Evolutionary conservation across 257 asterid species (phyloP).

Genomic region (Linderniella brevidens): DNA sequence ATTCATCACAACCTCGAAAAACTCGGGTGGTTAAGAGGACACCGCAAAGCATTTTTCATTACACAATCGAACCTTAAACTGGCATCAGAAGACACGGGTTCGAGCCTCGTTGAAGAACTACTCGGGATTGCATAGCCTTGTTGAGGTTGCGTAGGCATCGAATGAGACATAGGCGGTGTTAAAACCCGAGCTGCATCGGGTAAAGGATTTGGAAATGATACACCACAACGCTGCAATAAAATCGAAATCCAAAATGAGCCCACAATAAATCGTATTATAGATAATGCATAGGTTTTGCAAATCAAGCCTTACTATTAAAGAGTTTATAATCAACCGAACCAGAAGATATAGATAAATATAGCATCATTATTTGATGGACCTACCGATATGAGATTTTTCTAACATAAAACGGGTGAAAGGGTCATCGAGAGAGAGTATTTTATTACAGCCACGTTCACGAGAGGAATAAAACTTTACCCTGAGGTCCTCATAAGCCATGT

Average conservation of each 20-base stretch:
- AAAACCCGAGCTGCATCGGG: constrained; percentile 51
- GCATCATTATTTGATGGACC: too few relatives aligned
- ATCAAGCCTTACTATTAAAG: too few relatives aligned
- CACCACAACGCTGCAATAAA: constrained; percentile 42
- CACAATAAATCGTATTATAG: too few relatives aligned
- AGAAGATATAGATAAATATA: too few relatives aligned
- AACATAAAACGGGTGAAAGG: too few relatives aligned
- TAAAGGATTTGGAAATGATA: constrained; percentile 49
- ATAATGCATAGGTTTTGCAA: too few relatives aligned
- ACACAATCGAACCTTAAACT: constrained; percentile 35
- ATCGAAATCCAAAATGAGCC: too few relatives aligned
- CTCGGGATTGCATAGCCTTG: constrained; percentile 86
- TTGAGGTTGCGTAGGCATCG: constrained; percentile 37
- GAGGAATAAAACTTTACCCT: constrained; percentile 34
- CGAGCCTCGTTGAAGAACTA: constrained; percentile 66
- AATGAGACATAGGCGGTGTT: constrained; percentile 62
- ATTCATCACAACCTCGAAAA: neutral
- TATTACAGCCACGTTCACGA: too few relatives aligned
- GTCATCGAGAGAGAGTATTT: too few relatives aligned
- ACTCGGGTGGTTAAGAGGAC: neutral
- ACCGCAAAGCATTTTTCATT: too few relatives aligned
- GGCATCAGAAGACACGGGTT: constrained; percentile 70
- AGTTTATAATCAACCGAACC: too few relatives aligned
- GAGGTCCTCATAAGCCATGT: constrained; percentile 72
- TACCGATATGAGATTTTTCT: too few relatives aligned